These are phyloP conservation scores for Helichrysum umbraculigerum DNA, from an alignment of 129 eudicot species.

Conservation along the genomic window DNA sequence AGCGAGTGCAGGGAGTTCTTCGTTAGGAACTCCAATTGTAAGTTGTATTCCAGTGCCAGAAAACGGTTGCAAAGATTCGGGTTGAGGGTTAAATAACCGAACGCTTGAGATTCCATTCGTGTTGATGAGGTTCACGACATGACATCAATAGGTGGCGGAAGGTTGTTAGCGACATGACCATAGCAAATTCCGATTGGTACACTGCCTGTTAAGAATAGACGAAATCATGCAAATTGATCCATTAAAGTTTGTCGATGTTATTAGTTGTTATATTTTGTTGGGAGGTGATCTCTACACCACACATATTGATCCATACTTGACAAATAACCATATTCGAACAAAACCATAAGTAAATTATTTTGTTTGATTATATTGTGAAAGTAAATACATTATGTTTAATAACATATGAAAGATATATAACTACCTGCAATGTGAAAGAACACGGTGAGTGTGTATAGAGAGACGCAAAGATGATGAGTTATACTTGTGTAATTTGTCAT, in stretches of 20 bases:
- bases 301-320: too few species aligned
- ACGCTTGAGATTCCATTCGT: conserved; percentile 57
- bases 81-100: conserved; percentile 62
- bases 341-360: too few species aligned
- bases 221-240: too few species aligned
- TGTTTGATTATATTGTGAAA: too few species aligned
- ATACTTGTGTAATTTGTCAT: conserved; percentile 16
- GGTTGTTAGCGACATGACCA: conserved; percentile 66
- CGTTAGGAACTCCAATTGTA: conserved; percentile 75
- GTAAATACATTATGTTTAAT: too few species aligned
- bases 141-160: conserved; percentile 54
- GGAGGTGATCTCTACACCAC: too few species aligned
- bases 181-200: conserved; percentile 73
- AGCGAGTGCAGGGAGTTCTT: conserved; percentile 56
- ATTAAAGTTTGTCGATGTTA: too few species aligned
- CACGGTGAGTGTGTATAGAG: neutral
- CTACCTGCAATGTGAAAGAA: conserved; percentile 22
- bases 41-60: conserved; percentile 59
- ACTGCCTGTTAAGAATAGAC: conserved; percentile 37
- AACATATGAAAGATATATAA: neutral
- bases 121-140: conserved; percentile 47
- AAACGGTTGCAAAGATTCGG: conserved; percentile 51
- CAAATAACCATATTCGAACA: too few species aligned
- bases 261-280: too few species aligned
- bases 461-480: conserved; percentile 8